Conservation (phyloP, 345 rosid genomes). For the Laguncularia racemosa region DNA sequence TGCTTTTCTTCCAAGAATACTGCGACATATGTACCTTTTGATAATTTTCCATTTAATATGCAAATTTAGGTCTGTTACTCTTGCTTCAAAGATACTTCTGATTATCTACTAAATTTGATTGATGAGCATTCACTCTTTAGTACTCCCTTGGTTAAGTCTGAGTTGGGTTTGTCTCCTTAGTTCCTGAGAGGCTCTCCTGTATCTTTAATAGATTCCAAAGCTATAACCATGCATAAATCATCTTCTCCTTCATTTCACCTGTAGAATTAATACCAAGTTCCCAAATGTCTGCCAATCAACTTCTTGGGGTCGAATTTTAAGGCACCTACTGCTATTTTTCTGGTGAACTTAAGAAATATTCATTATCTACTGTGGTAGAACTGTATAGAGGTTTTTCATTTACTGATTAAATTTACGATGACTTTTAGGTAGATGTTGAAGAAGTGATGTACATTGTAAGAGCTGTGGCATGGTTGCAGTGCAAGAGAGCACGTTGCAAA, state of each 20-base stretch:
- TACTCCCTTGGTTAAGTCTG: background rate
- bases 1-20: slow-evolving; percentile 2
- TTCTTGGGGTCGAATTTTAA: too few relatives aligned
- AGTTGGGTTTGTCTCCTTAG: too few relatives aligned
- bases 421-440: slow-evolving; percentile 68
- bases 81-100: background rate
- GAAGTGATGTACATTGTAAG: slow-evolving; percentile 78
- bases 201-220: too few relatives aligned
- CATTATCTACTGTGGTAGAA: background rate
- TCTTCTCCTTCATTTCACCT: too few relatives aligned
- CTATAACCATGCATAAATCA: too few relatives aligned
- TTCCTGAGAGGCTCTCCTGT: too few relatives aligned
- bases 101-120: background rate
- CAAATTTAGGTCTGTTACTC: background rate
- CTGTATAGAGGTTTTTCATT: background rate
- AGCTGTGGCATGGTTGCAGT: slow-evolving; percentile 91
- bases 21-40: background rate
- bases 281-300: too few relatives aligned
- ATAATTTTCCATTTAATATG: background rate
- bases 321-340: too few relatives aligned
- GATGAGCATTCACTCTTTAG: background rate
- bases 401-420: background rate
- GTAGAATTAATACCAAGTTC: too few relatives aligned
- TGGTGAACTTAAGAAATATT: background rate
- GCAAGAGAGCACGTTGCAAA: slow-evolving; percentile 57